Evolutionary conservation across 2,329 filamentous ascomycete genomes (phyloP).

Genomic region (Trichoderma afroharzianum): DNA sequence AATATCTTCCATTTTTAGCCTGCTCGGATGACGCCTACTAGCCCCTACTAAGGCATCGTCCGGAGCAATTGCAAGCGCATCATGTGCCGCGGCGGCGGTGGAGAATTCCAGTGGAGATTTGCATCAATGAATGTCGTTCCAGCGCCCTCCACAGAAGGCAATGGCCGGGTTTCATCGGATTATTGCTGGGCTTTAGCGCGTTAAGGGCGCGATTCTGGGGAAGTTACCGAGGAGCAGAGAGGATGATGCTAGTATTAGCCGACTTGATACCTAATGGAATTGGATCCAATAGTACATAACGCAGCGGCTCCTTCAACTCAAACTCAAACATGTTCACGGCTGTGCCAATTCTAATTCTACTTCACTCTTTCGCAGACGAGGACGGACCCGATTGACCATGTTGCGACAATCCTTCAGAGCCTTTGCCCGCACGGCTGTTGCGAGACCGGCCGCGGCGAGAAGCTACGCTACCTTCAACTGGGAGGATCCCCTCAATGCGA

Average conservation of each 20-base stretch:
- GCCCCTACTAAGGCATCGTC: slow-evolving; percentile 5
- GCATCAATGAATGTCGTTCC: not conserved
- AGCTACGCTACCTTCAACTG: slow-evolving; percentile 67
- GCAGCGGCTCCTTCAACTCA: slow-evolving; percentile 15
- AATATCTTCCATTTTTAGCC: slow-evolving; percentile 5
- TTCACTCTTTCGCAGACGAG: not conserved
- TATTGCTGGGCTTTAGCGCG: slow-evolving; percentile 16
- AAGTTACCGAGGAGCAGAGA: slow-evolving; percentile 10
- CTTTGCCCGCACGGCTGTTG: slow-evolving; percentile 25
- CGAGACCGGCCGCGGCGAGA: slow-evolving; percentile 28
- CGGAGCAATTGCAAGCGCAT: not conserved
- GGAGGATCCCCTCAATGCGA: slow-evolving; percentile 79
- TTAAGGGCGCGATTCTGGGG: slow-evolving; percentile 11
- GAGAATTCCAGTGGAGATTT: not conserved
- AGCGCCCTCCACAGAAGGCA: not conserved
- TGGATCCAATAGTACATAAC: slow-evolving; percentile 13
- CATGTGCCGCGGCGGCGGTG: slow-evolving; percentile 13
- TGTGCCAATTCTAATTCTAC: not conserved
- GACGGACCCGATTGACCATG: slow-evolving; percentile 20
- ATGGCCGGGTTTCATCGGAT: slow-evolving; percentile 30
- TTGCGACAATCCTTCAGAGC: slow-evolving; percentile 32
- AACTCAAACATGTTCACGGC: not conserved
- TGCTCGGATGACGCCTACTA: not conserved
- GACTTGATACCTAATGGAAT: no score
- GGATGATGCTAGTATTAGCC: not conserved